Conservation (phyloP, 108 stramenopile genomes). For the Skeletonema marinoi region DNA sequence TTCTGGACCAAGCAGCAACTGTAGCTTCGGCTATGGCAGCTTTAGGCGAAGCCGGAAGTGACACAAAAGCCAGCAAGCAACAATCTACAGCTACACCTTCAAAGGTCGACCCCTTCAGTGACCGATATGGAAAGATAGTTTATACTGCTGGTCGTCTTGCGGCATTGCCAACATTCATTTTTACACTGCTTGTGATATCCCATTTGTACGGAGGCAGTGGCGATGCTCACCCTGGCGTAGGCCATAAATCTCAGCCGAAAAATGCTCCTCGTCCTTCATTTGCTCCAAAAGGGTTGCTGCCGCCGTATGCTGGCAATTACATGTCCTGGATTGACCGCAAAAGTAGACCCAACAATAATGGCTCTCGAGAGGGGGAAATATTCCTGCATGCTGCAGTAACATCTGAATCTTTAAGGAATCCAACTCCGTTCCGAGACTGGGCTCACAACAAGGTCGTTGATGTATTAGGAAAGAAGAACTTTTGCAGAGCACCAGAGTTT, state of each 20-base stretch:
- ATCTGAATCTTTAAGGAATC: constrained; percentile 18
- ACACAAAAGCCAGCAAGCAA: not conserved
- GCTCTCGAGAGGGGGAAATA: not conserved
- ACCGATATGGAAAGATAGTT: constrained; percentile 33
- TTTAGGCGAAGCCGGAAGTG: constrained; percentile 10
- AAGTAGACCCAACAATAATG: not conserved
- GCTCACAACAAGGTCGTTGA: constrained; percentile 21
- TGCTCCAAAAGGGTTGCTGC: constrained; percentile 11
- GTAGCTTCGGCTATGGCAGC: constrained; percentile 26
- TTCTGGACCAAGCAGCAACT: constrained; percentile 34
- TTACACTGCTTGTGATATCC: constrained; percentile 25
- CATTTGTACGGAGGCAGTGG: constrained; percentile 47
- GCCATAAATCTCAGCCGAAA: constrained; percentile 17
- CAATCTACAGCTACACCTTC: not conserved
- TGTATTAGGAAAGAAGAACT: constrained; percentile 21
- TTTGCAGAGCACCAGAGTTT: constrained; percentile 31
- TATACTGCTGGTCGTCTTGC: constrained; percentile 32
- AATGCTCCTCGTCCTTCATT: constrained; percentile 11
- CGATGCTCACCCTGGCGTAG: constrained; percentile 32
- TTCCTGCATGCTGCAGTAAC: constrained; percentile 34
- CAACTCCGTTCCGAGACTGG: constrained; percentile 31
- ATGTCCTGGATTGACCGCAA: constrained; percentile 20
- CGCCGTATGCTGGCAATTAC: constrained; percentile 28
- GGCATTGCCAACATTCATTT: constrained; percentile 36
- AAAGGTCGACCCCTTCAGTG: constrained; percentile 30